Percentiles rank a stretch among this genome's conserved stretches.
Evolutionary conservation across 805 yeast genomes (phyloP).

Genomic region (Suhomyces sp.): DNA sequence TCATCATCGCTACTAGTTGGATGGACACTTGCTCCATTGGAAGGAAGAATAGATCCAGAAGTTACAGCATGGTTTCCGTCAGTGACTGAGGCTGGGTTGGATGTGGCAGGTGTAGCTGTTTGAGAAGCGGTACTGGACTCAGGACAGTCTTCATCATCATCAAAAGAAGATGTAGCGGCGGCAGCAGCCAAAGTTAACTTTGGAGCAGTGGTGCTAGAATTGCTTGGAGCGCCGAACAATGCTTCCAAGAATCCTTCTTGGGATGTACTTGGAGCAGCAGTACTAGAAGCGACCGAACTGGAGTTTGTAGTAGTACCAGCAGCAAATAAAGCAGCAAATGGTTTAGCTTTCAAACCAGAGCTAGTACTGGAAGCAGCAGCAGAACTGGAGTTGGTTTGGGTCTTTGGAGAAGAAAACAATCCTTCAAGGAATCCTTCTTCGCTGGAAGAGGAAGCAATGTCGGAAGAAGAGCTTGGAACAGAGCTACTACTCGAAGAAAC

Average conservation of each 20-base stretch:
- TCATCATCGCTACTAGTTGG: slow-evolving; percentile 10
- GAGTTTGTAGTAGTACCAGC: slow-evolving; percentile 12
- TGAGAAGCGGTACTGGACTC: slow-evolving; percentile 1
- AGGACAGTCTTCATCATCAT: slow-evolving; percentile 18
- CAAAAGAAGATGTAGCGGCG: slow-evolving; percentile 10
- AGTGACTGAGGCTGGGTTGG: not conserved
- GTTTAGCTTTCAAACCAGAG: slow-evolving; percentile 1
- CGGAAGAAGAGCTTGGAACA: slow-evolving; percentile 2
- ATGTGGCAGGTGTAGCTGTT: not conserved
- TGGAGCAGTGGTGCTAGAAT: not conserved
- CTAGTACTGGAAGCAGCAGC: slow-evolving; percentile 2
- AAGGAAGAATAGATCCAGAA: not conserved
- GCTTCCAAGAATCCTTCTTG: not conserved
- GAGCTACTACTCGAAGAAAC: slow-evolving; percentile 2
- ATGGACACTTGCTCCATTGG: not conserved
- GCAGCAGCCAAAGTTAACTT: slow-evolving; percentile 2
- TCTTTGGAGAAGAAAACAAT: too few relatives aligned
- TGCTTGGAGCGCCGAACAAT: not conserved
- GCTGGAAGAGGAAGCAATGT: slow-evolving; percentile 1
- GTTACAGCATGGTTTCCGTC: not conserved
- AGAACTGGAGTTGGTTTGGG: not conserved
- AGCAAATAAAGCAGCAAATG: slow-evolving; percentile 1
- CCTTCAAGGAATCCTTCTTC: not conserved
- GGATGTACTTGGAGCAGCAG: not conserved
- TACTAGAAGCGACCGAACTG: not conserved